Percentiles rank a stretch among this genome's conserved stretches.
Conservation (phyloP, 2,329 filamentous ascomycete species). For the Thelonectria blattea region DNA sequence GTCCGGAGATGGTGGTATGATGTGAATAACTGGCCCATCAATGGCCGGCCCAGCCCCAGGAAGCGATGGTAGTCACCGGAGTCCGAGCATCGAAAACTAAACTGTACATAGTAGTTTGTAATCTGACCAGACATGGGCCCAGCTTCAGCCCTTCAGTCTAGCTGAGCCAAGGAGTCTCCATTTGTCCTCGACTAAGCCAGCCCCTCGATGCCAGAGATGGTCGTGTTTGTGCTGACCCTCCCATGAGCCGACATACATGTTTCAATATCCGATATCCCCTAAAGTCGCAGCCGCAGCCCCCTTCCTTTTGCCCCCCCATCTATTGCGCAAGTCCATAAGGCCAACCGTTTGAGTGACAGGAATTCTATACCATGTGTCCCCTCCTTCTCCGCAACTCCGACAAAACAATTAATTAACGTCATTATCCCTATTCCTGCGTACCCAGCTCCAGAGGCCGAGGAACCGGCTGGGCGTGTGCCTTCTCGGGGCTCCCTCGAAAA, state of each 20-base stretch:
- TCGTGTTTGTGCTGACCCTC: neutral
- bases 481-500: constrained; percentile 68
- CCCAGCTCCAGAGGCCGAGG: constrained; percentile 42
- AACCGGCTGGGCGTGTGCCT: constrained; percentile 47
- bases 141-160: neutral
- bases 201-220: neutral
- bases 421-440: constrained; percentile 36
- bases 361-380: constrained; percentile 33
- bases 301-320: constrained; percentile 24
- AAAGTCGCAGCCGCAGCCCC: constrained; percentile 1
- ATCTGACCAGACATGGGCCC: constrained; percentile 19
- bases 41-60: constrained; percentile 41
- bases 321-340: constrained; percentile 28
- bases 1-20: constrained; percentile 93
- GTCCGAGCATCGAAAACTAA: neutral
- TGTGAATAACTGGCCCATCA: constrained; percentile 88
- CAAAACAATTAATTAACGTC: constrained; percentile 28
- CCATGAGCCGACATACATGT: neutral
- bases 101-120: constrained; percentile 18
- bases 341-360: constrained; percentile 22
- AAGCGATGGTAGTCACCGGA: constrained; percentile 2
- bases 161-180: neutral
- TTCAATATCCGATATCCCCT: neutral
- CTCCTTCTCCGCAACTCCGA: constrained; percentile 36
- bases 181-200: constrained; percentile 9